These are phyloP conservation scores for Lachnellula subtilissima DNA, from an alignment of 2,329 filamentous ascomycete species.

Conservation along the genomic window DNA sequence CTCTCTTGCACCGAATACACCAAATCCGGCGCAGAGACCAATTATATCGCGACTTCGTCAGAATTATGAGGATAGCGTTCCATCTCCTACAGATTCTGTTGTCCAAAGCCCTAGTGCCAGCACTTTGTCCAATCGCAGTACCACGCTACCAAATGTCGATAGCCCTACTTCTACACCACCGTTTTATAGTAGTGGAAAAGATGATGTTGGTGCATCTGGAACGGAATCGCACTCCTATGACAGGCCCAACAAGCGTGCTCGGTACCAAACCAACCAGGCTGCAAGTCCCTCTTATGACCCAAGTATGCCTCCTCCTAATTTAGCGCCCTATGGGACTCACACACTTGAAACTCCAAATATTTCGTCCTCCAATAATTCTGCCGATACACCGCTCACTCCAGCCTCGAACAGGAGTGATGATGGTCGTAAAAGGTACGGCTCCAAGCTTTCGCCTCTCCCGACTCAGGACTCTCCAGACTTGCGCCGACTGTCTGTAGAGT, in stretches of 20 bases:
- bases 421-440: slow-evolving; percentile 35
- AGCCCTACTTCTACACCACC: slow-evolving; percentile 15
- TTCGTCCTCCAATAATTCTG: slow-evolving; percentile 1
- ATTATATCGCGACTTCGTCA: slow-evolving; percentile 10
- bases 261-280: slow-evolving; percentile 13
- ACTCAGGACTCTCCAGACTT: slow-evolving; percentile 38
- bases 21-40: slow-evolving; percentile 1
- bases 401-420: slow-evolving; percentile 40
- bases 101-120: slow-evolving; percentile 14
- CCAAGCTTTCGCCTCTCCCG: slow-evolving; percentile 19
- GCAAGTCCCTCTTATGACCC: slow-evolving; percentile 3
- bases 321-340: slow-evolving; percentile 7
- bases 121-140: slow-evolving; percentile 12
- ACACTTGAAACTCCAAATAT: slow-evolving; percentile 9
- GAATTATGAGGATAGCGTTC: slow-evolving; percentile 11
- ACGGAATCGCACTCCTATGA: slow-evolving; percentile 6
- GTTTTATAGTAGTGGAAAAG: slow-evolving; percentile 8
- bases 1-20: slow-evolving; percentile 7
- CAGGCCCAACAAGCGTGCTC: slow-evolving; percentile 20
- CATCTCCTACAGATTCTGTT: slow-evolving; percentile 24
- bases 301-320: slow-evolving; percentile 22
- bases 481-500: slow-evolving; percentile 59
- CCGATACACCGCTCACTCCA: slow-evolving; percentile 35
- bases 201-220: slow-evolving; percentile 1
- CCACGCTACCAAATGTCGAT: slow-evolving; percentile 10